Percentiles rank a stretch among this genome's conserved stretches.
phyloP scores from a whole-genome alignment of 2,329 filamentous ascomycete species.

The Aspergillus transmontanensis region DNA sequence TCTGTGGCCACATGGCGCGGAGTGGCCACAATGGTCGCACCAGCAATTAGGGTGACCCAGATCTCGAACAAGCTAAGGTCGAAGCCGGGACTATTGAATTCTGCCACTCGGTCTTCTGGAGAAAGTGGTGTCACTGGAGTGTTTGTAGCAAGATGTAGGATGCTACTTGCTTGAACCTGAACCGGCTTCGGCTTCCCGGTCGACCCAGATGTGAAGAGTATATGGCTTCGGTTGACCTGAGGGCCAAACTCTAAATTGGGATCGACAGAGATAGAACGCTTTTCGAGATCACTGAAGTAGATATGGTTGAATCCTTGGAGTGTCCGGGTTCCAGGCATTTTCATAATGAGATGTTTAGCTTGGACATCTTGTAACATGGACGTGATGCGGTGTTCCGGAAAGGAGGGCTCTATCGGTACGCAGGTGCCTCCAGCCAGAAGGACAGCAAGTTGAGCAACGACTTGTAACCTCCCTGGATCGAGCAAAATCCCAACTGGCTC shows the following conservation, averaged over 20 bases:
- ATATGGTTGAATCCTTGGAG: background rate
- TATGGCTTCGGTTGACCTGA: constrained; percentile 11
- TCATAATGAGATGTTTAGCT: constrained; percentile 7
- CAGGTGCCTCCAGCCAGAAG: constrained; percentile 5
- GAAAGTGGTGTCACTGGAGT: constrained; percentile 12
- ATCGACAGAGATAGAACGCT: background rate
- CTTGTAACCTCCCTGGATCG: background rate
- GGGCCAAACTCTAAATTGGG: background rate
- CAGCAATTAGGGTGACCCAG: constrained; percentile 14
- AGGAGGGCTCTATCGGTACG: constrained; percentile 7
- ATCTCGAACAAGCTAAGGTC: constrained; percentile 19
- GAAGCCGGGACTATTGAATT: constrained; percentile 18
- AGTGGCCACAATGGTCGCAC: constrained; percentile 12
- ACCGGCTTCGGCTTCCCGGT: constrained; percentile 80
- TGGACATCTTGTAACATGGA: constrained; percentile 9
- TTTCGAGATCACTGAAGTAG: background rate
- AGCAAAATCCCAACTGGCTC: constrained; percentile 8
- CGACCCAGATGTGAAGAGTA: constrained; percentile 63
- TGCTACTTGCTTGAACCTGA: constrained; percentile 62
- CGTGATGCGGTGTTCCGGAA: constrained; percentile 3
- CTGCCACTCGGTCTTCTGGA: constrained; percentile 10
- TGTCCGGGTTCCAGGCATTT: background rate
- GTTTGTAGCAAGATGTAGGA: constrained; percentile 11
- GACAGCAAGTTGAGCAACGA: constrained; percentile 7
- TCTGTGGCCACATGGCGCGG: constrained; percentile 5